Base-by-base conservation (phyloP, 1,284 basidiomycete genomes). In the Pascua sp. region DNA sequence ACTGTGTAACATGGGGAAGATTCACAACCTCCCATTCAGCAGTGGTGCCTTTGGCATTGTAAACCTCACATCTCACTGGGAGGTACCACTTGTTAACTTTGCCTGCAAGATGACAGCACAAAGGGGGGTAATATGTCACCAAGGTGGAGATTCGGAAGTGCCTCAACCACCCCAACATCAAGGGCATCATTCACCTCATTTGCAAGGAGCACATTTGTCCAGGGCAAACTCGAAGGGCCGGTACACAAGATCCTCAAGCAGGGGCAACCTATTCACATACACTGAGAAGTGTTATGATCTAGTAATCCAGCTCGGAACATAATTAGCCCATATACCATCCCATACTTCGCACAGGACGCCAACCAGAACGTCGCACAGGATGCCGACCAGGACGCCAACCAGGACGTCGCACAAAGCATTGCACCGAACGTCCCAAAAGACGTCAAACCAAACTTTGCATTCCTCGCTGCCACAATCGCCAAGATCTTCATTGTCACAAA, bases 11-110 rank as follows among this genome's bases (percentile, higher is more conserved):
- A n/a, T 24, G 11, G 66, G 64, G 60, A 41, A 13, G 5, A 49
- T 64, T 8, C 50, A 64, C 46, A 68, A 69, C 49, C 52, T 61
- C 45, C 61, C 60, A 11, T 57, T 71, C 11, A 67, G 69, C 9
- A 66, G 83, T 36, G 90, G 90, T 0, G 85, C 85, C n/a, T 91
- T 89, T 72, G 88, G 89, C 0, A 86, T 83, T 0, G 87, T 91
- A 2, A 85, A 90, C 68, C 81, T 91, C 38, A 88, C 87, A 12
- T 79, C 86, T 53, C 86, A 89, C 66, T 80, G 80, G 7, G 67
- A 73, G n/a, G 81, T 80, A 39, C 79, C 82, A 62, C 51, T 48
- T 48, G 81, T 84, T 47, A 90, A 91, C 73, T 86, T 89, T 32
- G 90, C 90, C 10, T 89, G 88, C 76, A 92, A 92, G 73, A 88